Conservation (phyloP, 2,329 filamentous ascomycete species). For the Colletotrichum siamense region DNA sequence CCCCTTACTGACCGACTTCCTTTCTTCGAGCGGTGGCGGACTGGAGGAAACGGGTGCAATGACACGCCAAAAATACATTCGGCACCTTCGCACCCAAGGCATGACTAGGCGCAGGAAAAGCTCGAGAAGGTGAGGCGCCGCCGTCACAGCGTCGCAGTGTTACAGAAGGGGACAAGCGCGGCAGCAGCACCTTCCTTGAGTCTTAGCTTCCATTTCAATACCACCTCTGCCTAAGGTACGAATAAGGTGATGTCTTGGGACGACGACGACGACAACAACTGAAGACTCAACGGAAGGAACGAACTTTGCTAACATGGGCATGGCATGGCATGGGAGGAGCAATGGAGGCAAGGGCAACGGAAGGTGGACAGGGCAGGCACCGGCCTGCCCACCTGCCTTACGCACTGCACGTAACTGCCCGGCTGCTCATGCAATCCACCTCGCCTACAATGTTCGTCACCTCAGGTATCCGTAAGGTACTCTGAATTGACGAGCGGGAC, state of each 20-base stretch:
- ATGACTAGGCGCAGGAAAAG: neutral
- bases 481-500: neutral
- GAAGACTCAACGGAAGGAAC: neutral
- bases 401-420: neutral
- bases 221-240: neutral
- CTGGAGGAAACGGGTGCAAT: neutral
- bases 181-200: neutral
- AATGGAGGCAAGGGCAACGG: neutral
- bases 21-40: neutral
- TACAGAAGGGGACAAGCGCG: constrained; percentile 16
- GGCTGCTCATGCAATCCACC: neutral
- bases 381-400: neutral
- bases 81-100: neutral
- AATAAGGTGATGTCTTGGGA: neutral
- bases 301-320: neutral
- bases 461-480: neutral
- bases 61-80: constrained; percentile 17
- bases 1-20: neutral
- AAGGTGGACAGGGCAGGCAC: neutral
- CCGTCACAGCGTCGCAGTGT: constrained; percentile 20
- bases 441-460: neutral
- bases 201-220: neutral
- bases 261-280: neutral
- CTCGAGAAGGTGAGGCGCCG: constrained; percentile 10
- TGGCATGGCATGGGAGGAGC: neutral